Percentiles rank a stretch among this genome's conserved stretches.
phyloP scores from a whole-genome alignment of 1,284 basidiomycete genomes.

The Apiotrichum mycotoxinovorans region DNA sequence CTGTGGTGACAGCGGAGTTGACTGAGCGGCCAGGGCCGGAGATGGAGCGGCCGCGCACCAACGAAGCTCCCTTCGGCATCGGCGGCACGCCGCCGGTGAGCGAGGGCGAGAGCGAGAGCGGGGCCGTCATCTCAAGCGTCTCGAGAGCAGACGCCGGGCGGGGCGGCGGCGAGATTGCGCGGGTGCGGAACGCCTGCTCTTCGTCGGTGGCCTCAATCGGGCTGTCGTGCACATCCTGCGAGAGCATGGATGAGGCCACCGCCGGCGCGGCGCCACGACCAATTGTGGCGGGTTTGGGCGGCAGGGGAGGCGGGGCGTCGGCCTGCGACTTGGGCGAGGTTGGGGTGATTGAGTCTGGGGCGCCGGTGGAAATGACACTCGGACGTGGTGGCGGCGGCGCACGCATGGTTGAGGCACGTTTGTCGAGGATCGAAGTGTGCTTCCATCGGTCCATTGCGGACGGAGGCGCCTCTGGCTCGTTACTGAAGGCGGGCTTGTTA shows the following conservation, averaged over 20 bases:
- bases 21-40: neutral
- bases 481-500: neutral
- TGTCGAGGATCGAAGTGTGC: neutral
- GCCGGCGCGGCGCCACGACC: neutral
- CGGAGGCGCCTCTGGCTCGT: no score
- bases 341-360: no score
- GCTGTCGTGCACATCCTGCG: neutral
- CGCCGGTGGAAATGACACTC: no score
- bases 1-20: neutral
- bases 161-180: neutral
- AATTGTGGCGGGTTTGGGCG: neutral
- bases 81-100: neutral
- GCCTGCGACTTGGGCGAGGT: neutral
- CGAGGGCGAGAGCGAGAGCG: neutral
- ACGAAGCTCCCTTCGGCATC: neutral
- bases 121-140: conserved; percentile 3
- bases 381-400: neutral
- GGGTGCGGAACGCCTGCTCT: neutral
- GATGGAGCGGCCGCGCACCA: conserved; percentile 1
- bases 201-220: neutral
- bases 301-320: neutral
- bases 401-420: neutral
- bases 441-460: neutral
- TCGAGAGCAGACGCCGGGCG: neutral
- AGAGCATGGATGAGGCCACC: neutral